Conservation (phyloP, 495 filamentous ascomycete species). For the Opeltia flavorubescens region DNA sequence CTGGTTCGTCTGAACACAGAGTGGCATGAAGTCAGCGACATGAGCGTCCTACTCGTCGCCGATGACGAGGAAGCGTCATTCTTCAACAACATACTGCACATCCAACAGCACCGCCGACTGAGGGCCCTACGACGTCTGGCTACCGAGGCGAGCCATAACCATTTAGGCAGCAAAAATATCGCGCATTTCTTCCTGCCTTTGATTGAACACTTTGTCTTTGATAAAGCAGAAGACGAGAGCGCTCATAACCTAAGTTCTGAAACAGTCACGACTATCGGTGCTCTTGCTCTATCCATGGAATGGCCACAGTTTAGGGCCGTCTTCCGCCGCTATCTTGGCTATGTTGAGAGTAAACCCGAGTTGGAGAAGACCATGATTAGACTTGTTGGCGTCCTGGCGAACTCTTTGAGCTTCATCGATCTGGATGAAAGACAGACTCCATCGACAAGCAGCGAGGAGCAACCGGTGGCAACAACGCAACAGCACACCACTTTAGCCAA, state of each 20-base stretch:
- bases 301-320: slow-evolving; percentile 86
- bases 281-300: slow-evolving; percentile 59
- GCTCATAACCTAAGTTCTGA: slow-evolving; percentile 77
- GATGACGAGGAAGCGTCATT: slow-evolving; percentile 85
- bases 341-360: slow-evolving; percentile 66
- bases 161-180: slow-evolving; percentile 59
- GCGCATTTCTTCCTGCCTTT: slow-evolving; percentile 81
- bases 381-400: slow-evolving; percentile 65
- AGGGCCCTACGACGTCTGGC: slow-evolving; percentile 69
- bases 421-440: slow-evolving; percentile 24
- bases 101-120: slow-evolving; percentile 76
- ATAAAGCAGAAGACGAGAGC: slow-evolving; percentile 56
- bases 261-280: slow-evolving; percentile 58
- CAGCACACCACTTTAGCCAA: slow-evolving; percentile 34
- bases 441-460: slow-evolving; percentile 19
- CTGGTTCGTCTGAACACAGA: slow-evolving; percentile 55
- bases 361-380: slow-evolving; percentile 74
- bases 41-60: slow-evolving; percentile 55
- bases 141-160: slow-evolving; percentile 42
- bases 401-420: slow-evolving; percentile 49
- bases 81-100: slow-evolving; percentile 83
- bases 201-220: slow-evolving; percentile 86
- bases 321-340: slow-evolving; percentile 64
- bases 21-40: slow-evolving; percentile 57
- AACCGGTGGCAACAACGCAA: neutral